phyloP scores from a whole-genome alignment of 169 alveolate species.

The Plasmodium reichenowi region DNA sequence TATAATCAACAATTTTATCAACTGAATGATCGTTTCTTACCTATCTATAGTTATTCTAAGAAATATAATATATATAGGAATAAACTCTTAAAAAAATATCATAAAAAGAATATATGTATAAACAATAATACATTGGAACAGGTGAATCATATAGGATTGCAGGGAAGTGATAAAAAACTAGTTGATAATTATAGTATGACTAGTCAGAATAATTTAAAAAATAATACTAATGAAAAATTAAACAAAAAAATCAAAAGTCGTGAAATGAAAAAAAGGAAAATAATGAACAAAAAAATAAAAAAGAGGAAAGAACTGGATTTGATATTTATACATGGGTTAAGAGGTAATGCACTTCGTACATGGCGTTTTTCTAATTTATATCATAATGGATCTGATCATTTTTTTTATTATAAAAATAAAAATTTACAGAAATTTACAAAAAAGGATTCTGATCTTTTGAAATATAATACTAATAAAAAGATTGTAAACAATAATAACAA shows the following conservation, averaged over 20 bases:
- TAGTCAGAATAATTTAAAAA: no score
- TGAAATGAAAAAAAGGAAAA: background rate
- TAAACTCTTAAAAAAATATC: background rate
- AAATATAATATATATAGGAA: constrained; percentile 36
- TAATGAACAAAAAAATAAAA: background rate
- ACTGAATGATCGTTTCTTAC: constrained; percentile 22
- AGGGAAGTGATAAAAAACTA: background rate
- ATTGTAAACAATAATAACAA: background rate
- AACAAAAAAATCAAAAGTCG: background rate
- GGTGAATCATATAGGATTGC: no score
- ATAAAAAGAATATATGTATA: no score
- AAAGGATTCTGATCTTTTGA: background rate
- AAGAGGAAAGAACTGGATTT: constrained; percentile 32
- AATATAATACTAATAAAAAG: background rate
- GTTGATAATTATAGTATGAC: background rate
- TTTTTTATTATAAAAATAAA: constrained; percentile 40
- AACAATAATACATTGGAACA: background rate
- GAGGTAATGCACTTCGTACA: constrained; percentile 70
- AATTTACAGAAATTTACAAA: background rate
- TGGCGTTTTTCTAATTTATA: constrained; percentile 64
- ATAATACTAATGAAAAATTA: no score
- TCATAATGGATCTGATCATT: background rate
- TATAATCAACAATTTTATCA: constrained; percentile 59
- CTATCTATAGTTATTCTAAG: constrained; percentile 46
- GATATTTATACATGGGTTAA: constrained; percentile 60